A percentile compares a stretch with the other conserved stretches of the same genome.
phyloP scores from a whole-genome alignment of 2,329 filamentous ascomycete genomes.

The Karstenula rhodostoma region DNA sequence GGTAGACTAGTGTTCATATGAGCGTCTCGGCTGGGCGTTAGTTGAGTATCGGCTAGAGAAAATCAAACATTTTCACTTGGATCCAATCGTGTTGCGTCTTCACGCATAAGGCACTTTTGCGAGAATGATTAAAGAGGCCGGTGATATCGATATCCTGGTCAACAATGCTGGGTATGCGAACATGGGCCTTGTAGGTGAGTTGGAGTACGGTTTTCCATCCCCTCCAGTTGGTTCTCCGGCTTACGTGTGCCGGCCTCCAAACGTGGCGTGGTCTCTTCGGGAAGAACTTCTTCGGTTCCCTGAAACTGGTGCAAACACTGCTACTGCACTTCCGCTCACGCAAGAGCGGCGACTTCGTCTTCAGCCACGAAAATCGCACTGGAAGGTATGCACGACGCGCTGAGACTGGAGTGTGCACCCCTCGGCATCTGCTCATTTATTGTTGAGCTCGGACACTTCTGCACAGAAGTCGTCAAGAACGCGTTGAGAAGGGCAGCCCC shows the following conservation, averaged over 20 bases:
- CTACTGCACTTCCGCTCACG: not conserved
- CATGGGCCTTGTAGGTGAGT: not conserved
- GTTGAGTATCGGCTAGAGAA: not conserved
- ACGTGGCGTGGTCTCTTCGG: not conserved
- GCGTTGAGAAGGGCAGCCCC: not conserved
- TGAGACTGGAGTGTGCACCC: not conserved
- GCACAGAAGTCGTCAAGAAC: not conserved
- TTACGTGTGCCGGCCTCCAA: not conserved
- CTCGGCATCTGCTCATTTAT: not conserved
- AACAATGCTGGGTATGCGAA: not conserved
- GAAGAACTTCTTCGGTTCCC: not conserved
- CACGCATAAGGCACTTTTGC: not conserved
- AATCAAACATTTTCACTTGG: not conserved
- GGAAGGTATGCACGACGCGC: not conserved
- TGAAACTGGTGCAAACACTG: not conserved
- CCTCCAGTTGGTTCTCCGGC: not conserved
- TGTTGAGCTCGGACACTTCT: not conserved
- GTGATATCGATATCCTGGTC: not conserved
- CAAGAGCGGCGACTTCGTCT: not conserved
- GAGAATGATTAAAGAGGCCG: not conserved
- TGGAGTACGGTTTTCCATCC: not conserved
- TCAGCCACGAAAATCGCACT: conserved; percentile 2
- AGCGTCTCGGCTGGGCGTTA: not conserved
- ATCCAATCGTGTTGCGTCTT: not conserved
- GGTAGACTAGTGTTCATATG: not conserved